Percentiles rank a stretch among this genome's conserved stretches.
Conservation (phyloP, 805 yeast genomes). For the Kluyveromyces nonfermentans region DNA sequence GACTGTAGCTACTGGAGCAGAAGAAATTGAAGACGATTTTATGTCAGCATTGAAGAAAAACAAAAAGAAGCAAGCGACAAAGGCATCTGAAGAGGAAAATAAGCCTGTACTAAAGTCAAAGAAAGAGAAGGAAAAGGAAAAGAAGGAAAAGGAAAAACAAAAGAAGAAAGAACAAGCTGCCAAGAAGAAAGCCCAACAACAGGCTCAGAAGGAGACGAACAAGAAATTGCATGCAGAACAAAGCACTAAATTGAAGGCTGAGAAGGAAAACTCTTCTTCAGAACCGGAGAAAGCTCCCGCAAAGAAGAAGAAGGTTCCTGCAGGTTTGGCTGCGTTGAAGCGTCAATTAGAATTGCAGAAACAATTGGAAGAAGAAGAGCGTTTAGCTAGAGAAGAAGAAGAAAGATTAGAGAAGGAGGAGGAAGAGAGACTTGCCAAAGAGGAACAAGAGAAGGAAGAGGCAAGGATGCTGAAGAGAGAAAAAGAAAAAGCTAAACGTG, state of each 20-base stretch:
- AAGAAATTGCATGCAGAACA: constrained; percentile 36
- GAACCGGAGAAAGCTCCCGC: constrained; percentile 34
- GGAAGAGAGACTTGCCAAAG: constrained; percentile 38
- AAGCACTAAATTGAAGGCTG: constrained; percentile 28
- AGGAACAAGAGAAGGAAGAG: constrained; percentile 42
- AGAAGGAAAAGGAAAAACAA: constrained; percentile 86
- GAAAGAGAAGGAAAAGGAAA: constrained; percentile 91
- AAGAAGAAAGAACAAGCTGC: constrained; percentile 85
- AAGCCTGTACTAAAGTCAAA: constrained; percentile 77
- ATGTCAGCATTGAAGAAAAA: constrained; percentile 75
- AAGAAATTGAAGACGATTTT: constrained; percentile 53
- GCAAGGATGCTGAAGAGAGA: constrained; percentile 67
- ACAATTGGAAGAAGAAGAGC: constrained; percentile 78
- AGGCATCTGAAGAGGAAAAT: constrained; percentile 49
- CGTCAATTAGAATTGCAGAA: constrained; percentile 83
- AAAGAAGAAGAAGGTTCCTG: constrained; percentile 72
- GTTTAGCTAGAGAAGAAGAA: constrained; percentile 67
- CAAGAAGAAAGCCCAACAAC: constrained; percentile 68
- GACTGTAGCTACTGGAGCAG: constrained; percentile 7
- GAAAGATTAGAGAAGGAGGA: constrained; percentile 41
- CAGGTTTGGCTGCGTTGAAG: constrained; percentile 85
- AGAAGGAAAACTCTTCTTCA: constrained; percentile 21
- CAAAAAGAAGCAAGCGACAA: constrained; percentile 65
- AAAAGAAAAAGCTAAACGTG: constrained; percentile 76
- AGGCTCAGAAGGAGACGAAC: constrained; percentile 49